Conservation (phyloP, 2,329 filamentous ascomycete genomes). For the Amphichorda felina region DNA sequence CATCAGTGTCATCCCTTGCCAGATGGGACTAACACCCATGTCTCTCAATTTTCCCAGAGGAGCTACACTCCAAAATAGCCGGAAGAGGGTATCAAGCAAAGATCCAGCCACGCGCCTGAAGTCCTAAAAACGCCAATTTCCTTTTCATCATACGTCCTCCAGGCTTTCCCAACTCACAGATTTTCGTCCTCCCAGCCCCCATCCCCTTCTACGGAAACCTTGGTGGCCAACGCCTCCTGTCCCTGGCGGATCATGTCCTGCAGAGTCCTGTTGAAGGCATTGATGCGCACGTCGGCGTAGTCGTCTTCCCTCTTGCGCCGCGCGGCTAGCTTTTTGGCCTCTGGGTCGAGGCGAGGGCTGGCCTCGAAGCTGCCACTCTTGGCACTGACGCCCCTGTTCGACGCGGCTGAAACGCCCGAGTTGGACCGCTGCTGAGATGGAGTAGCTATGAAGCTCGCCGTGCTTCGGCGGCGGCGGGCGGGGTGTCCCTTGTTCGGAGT, state of each 20-base stretch:
- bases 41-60: too few relatives aligned
- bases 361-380: slow-evolving; percentile 6
- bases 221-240: slow-evolving; percentile 71
- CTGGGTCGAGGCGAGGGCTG: slow-evolving; percentile 43
- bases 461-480: background rate
- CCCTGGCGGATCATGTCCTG: slow-evolving; percentile 84
- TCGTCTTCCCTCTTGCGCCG: slow-evolving; percentile 61
- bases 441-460: background rate
- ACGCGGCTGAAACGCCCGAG: slow-evolving; percentile 30
- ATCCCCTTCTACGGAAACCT: slow-evolving; percentile 45
- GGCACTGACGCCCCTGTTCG: slow-evolving; percentile 12
- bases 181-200: slow-evolving; percentile 35
- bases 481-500: slow-evolving; percentile 7
- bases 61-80: too few relatives aligned
- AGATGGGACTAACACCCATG: too few relatives aligned
- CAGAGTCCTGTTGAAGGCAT: slow-evolving; percentile 66
- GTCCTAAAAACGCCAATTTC: background rate
- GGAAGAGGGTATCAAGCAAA: too few relatives aligned
- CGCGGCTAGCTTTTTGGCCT: slow-evolving; percentile 65
- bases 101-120: background rate
- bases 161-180: slow-evolving; percentile 5
- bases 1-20: too few relatives aligned
- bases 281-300: slow-evolving; percentile 68
- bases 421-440: slow-evolving; percentile 9
- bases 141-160: background rate